phyloP scores from a whole-genome alignment of 2,329 filamentous ascomycete species.

The Aspergillus sp. region DNA sequence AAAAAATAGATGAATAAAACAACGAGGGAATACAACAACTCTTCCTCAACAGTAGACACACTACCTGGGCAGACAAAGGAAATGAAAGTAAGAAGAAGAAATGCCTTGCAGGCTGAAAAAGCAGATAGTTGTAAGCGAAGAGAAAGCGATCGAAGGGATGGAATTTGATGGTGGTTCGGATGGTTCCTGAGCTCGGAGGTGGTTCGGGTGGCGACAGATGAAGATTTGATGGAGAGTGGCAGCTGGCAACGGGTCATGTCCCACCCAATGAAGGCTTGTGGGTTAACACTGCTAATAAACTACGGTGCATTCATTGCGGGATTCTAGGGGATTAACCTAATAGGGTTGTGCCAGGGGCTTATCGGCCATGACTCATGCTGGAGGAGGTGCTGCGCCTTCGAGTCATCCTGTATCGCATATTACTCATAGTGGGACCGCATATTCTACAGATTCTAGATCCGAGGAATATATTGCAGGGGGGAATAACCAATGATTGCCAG shows the following conservation, averaged over 20 bases:
- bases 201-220: constrained; percentile 5
- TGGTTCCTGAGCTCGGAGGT: constrained; percentile 3
- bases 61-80: neutral
- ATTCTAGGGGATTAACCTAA: no score
- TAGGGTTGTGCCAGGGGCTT: neutral
- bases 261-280: no score
- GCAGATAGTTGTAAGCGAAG: neutral
- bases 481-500: neutral
- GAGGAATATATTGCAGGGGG: neutral
- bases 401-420: constrained; percentile 6
- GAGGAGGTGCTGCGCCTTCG: neutral
- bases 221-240: neutral
- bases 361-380: constrained; percentile 14
- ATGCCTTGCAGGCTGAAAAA: neutral
- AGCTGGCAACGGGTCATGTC: no score
- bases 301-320: no score
- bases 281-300: no score
- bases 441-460: neutral
- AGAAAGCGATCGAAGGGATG: neutral
- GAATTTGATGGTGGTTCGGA: neutral
- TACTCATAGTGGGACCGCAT: constrained; percentile 9
- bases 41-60: no score
- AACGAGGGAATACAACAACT: no score
- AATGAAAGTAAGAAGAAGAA: neutral
- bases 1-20: neutral